Base-by-base conservation (phyloP, 1,139 yeast species). In the Geotrichum citri-aurantii region DNA sequence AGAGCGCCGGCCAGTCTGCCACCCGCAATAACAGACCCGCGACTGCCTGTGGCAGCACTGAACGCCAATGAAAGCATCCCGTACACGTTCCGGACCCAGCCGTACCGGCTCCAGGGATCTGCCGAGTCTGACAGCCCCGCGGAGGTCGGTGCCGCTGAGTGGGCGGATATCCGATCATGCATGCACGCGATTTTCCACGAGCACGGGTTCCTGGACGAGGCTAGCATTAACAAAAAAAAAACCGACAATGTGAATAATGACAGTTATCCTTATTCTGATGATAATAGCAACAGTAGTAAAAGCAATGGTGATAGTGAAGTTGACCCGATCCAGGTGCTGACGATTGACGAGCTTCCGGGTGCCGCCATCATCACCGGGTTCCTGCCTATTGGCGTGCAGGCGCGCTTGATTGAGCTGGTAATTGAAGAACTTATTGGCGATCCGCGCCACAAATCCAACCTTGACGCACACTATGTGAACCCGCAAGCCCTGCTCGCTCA, bases 321-420 rank as follows among this genome's bases (percentile, higher is more conserved):
- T 17, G 27, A 17, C 24, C n/a, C 10, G 54, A 46, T 24, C 24
- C 49, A 29, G 19, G 31, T n/a, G 50, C 58, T 69, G 56, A 62
- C 64, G 0, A 55, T 71, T 14, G 62, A 64, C 0, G 65, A 70
- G 47, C 65, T 75, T 14, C 77, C 79, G 0, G 79, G 79, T 1
- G 64, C 75, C 24, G 44, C 55, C 21, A 65, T 76, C 2, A 59
- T 70, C 23, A 66, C 73, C 7, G 61, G 62, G 1, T 52, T 66
- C 31, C 50, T 74, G 4, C 64, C 72, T 0, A 61, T 63, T 0
- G 59, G 56, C 1, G 67, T 68, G 8, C 79, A 76, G 61, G 64
- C 61, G 3, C 59, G 62, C 52, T 60, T 76, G 31, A 64, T 73
- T 1, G 63, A 61, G 10, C 68, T 70, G 48, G 66, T 71, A 1